These are phyloP conservation scores for Phytopythium mirpurense DNA, from an alignment of 352 stramenopile species.

Conservation along the genomic window DNA sequence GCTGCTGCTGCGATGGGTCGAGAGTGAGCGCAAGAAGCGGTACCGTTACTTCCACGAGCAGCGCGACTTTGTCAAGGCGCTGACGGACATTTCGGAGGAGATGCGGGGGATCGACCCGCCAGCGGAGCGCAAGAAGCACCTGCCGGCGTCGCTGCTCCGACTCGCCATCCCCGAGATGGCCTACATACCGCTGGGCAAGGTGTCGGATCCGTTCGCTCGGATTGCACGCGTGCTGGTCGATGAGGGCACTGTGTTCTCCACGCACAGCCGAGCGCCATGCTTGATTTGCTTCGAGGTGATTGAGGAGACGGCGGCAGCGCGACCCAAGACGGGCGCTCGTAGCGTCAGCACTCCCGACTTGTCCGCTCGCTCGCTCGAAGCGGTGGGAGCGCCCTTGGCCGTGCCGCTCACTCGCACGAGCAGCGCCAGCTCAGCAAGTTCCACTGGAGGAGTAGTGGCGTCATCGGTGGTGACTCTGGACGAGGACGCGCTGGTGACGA, in stretches of 20 bases:
- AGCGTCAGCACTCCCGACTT: neutral
- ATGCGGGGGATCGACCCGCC: constrained; percentile 65
- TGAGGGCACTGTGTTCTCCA: constrained; percentile 82
- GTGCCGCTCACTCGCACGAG: neutral
- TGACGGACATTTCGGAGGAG: constrained; percentile 67
- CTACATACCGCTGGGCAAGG: constrained; percentile 67
- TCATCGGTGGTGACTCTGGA: constrained; percentile 21
- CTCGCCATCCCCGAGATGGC: constrained; percentile 63
- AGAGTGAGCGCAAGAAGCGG: constrained; percentile 68
- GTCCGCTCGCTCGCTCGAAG: neutral
- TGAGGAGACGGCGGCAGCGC: constrained; percentile 40
- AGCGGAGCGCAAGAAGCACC: constrained; percentile 54
- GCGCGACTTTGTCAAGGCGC: constrained; percentile 63
- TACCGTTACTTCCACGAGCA: constrained; percentile 82
- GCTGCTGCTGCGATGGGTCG: constrained; percentile 69
- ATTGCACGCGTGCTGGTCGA: constrained; percentile 61
- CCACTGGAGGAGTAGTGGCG: constrained; percentile 13
- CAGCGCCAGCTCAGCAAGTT: constrained; percentile 11
- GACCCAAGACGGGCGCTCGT: neutral
- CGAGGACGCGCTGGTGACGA: constrained; percentile 41
- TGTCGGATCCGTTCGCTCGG: constrained; percentile 62
- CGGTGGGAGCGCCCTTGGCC: neutral
- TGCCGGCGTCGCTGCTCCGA: constrained; percentile 36
- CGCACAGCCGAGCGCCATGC: constrained; percentile 63
- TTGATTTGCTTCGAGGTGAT: constrained; percentile 79